phyloP scores from a whole-genome alignment of 2,329 filamentous ascomycete genomes.

The Camillea tinctor region DNA sequence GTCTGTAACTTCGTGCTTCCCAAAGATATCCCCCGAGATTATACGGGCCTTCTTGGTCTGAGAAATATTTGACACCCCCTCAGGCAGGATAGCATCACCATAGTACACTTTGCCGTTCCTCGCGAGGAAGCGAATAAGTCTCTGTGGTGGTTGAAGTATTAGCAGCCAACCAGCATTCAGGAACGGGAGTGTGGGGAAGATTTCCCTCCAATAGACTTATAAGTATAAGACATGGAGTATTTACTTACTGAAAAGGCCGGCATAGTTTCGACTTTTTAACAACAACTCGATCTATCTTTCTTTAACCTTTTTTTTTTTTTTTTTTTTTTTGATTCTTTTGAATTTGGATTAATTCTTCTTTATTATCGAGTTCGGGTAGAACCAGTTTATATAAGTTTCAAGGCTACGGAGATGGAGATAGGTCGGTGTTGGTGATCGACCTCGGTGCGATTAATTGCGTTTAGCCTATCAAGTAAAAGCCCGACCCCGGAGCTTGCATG shows the following conservation, averaged over 20 bases:
- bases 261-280: constrained; percentile 28
- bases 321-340: too few relatives aligned
- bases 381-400: neutral
- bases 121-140: constrained; percentile 71
- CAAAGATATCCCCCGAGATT: constrained; percentile 66
- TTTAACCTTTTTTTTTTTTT: too few relatives aligned
- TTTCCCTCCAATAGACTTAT: neutral
- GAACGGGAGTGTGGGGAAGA: neutral
- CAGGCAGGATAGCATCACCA: constrained; percentile 69
- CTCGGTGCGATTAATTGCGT: constrained; percentile 12
- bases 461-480: constrained; percentile 18
- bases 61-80: constrained; percentile 58
- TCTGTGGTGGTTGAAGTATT: constrained; percentile 41
- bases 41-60: constrained; percentile 60
- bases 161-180: neutral
- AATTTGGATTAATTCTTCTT: neutral
- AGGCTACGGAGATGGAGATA: neutral
- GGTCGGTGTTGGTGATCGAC: constrained; percentile 19
- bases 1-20: constrained; percentile 62
- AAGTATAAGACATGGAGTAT: neutral
- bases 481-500: constrained; percentile 16
- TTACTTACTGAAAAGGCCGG: constrained; percentile 46
- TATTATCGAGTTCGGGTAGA: neutral
- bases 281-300: too few relatives aligned
- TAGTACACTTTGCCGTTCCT: constrained; percentile 69